Conservation (phyloP, 495 filamentous ascomycete species). For the Darksidea phi region DNA sequence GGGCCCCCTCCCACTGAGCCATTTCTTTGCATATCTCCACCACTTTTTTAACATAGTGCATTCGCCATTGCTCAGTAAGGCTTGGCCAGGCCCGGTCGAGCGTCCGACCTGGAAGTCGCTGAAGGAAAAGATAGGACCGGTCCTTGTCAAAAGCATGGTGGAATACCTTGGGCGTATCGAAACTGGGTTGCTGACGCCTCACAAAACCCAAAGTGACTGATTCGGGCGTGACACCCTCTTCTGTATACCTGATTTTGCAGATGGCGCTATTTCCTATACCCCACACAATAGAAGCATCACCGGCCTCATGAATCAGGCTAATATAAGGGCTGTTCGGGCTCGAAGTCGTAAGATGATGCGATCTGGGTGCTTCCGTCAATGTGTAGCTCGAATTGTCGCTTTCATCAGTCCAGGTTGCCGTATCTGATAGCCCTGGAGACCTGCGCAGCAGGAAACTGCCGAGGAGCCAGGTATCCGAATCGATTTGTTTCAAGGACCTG, state of each 20-base stretch:
- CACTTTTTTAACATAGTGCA: not conserved
- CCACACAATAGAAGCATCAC: slow-evolving; percentile 33
- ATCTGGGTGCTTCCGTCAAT: not conserved
- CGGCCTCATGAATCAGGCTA: slow-evolving; percentile 30
- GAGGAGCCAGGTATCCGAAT: slow-evolving; percentile 9
- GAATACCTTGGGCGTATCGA: slow-evolving; percentile 17
- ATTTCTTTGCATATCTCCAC: not conserved
- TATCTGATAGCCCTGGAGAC: not conserved
- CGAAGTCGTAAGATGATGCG: not conserved
- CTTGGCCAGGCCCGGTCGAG: not conserved
- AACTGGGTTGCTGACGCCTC: slow-evolving; percentile 16
- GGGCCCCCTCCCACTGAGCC: not conserved
- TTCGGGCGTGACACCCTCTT: slow-evolving; percentile 20
- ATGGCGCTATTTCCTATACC: slow-evolving; percentile 26
- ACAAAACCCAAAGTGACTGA: slow-evolving; percentile 24
- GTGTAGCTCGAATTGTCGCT: slow-evolving; percentile 10
- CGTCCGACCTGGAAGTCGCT: not conserved
- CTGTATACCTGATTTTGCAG: slow-evolving; percentile 26
- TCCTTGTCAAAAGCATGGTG: slow-evolving; percentile 1
- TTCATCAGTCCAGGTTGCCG: slow-evolving; percentile 2
- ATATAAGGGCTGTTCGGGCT: slow-evolving; percentile 34
- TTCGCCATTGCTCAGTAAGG: not conserved
- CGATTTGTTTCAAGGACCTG: slow-evolving; percentile 4
- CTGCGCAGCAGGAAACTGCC: not conserved
- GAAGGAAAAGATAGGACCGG: not conserved